Evolutionary conservation across 257 asterid species (phyloP).

Genomic region (Solanum chaucha): DNA sequence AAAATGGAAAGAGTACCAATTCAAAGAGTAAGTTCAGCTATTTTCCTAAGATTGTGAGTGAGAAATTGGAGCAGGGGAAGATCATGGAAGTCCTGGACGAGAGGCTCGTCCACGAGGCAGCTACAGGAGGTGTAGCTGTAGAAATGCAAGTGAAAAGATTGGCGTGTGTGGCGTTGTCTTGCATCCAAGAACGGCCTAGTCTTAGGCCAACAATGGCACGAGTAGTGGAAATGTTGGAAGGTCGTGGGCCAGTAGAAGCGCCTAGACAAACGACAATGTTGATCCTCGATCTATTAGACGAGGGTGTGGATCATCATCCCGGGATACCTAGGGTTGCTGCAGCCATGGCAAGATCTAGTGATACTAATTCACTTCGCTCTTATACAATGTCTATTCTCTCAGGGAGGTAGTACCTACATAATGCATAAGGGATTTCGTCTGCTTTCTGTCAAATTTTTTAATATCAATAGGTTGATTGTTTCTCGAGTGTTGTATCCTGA

Average conservation of each 20-base stretch:
- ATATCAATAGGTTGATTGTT: background rate
- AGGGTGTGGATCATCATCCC: background rate
- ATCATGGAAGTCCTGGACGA: conserved; percentile 56
- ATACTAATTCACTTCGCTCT: conserved; percentile 23
- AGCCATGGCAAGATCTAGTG: background rate
- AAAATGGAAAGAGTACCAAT: background rate
- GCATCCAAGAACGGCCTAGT: conserved; percentile 63
- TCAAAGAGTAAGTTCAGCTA: conserved; percentile 37
- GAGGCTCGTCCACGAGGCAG: conserved; percentile 14
- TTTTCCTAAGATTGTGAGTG: conserved; percentile 47
- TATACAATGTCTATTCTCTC: conserved; percentile 31
- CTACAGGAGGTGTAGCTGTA: conserved; percentile 16
- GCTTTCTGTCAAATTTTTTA: background rate
- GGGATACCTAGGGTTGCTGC: conserved; percentile 14
- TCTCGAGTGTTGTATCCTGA: background rate
- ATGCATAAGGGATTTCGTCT: background rate
- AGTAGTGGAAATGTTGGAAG: conserved; percentile 82
- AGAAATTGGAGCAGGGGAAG: conserved; percentile 47
- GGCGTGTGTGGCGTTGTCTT: conserved; percentile 57
- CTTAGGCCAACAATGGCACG: conserved; percentile 55
- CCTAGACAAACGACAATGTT: conserved; percentile 47
- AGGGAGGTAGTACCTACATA: conserved; percentile 20
- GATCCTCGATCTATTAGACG: conserved; percentile 33
- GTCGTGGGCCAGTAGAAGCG: conserved; percentile 36
- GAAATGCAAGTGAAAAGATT: conserved; percentile 36